Conservation (phyloP, 2,329 filamentous ascomycete genomes). For the Neonectria faginata region DNA sequence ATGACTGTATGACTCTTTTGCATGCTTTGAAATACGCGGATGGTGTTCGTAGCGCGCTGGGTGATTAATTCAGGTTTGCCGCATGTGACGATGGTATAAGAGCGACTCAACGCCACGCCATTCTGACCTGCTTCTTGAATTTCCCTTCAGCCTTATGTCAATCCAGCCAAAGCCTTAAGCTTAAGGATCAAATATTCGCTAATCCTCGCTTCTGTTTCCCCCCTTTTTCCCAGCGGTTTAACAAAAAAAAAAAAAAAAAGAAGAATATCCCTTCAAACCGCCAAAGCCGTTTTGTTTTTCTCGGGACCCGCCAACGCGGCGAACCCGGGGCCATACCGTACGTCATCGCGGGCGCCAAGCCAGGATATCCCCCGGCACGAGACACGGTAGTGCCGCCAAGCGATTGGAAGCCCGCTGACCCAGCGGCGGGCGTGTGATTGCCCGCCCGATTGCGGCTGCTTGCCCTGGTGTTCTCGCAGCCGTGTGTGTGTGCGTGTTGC, state of each 20-base stretch:
- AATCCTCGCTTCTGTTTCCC: not conserved
- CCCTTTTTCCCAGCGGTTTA: not conserved
- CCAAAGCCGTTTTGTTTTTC: not conserved
- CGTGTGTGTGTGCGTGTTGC: not conserved
- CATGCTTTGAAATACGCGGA: conserved; percentile 5
- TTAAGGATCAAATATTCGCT: not conserved
- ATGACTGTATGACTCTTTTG: not conserved
- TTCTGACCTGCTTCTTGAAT: not conserved
- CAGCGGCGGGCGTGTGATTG: conserved; percentile 26
- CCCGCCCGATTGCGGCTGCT: not conserved
- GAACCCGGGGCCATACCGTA: conserved; percentile 11
- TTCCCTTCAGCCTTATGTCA: not conserved
- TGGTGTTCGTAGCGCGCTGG: conserved; percentile 1
- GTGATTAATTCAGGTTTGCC: conserved; percentile 19
- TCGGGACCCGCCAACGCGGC: not conserved
- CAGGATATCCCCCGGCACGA: conserved; percentile 34
- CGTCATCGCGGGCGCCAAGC: conserved; percentile 29
- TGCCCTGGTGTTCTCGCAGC: not conserved
- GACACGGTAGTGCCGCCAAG: conserved; percentile 22
- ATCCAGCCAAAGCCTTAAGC: not conserved
- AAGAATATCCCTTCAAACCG: not conserved
- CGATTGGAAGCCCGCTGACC: conserved; percentile 17
- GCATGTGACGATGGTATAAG: conserved; percentile 15
- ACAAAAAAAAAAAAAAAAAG: no score
- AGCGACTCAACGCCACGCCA: conserved; percentile 10